Conservation (phyloP, 2,329 filamentous ascomycete species). For the Penicillium paneum region DNA sequence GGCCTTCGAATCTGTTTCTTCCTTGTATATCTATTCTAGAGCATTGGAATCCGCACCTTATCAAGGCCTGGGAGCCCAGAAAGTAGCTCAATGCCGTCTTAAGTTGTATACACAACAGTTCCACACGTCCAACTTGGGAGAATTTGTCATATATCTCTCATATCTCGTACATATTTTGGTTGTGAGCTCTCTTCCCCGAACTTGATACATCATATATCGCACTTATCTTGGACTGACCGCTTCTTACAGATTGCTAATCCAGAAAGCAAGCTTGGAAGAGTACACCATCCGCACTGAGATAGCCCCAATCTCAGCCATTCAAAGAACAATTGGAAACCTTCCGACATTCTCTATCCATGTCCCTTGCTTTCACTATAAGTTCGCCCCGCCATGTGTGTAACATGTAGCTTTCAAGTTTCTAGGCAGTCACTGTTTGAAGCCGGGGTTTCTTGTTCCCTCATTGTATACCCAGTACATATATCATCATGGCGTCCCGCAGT, state of each 20-base stretch:
- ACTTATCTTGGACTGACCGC: not conserved
- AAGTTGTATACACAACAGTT: too few species aligned
- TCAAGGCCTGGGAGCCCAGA: not conserved
- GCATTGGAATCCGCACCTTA: not conserved
- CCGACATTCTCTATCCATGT: not conserved
- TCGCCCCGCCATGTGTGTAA: not conserved
- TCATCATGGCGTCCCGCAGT: conserved; percentile 3
- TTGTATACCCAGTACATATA: not conserved
- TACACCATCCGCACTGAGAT: not conserved
- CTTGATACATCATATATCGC: not conserved
- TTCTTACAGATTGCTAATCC: not conserved
- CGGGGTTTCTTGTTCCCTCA: not conserved
- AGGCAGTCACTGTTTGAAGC: not conserved
- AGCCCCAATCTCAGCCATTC: not conserved
- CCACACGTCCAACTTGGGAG: not conserved
- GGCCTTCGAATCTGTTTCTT: conserved; percentile 6
- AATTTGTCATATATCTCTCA: too few species aligned
- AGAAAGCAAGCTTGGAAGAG: too few species aligned
- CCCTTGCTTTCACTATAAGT: not conserved
- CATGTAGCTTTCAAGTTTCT: not conserved
- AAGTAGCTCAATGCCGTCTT: not conserved
- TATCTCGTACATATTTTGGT: too few species aligned
- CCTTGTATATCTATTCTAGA: not conserved
- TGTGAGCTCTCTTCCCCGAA: not conserved
- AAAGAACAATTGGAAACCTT: not conserved